A percentile compares a stretch with the other conserved stretches of the same genome.
Evolutionary conservation across 495 filamentous ascomycete species (phyloP).

Genomic region (Hyaloscypha hepaticicola): DNA sequence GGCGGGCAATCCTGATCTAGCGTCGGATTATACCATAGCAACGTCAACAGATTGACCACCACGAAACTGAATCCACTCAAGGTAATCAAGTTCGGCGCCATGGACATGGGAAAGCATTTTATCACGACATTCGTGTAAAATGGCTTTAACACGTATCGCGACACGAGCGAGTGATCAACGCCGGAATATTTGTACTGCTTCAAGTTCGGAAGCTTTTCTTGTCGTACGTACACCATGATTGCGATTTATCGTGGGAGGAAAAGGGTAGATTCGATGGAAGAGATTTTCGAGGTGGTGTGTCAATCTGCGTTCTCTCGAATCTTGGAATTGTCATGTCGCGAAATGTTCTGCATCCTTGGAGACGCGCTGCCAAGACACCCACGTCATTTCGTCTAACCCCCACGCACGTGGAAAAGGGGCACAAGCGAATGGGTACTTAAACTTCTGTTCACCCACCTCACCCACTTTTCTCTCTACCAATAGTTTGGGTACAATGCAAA

Average conservation of each 20-base stretch:
- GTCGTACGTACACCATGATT: conserved; percentile 80
- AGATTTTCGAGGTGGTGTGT: neutral
- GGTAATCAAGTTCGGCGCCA: conserved; percentile 88
- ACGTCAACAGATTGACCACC: conserved; percentile 83
- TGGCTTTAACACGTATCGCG: conserved; percentile 89
- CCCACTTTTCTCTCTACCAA: too few species aligned
- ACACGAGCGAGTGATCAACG: conserved; percentile 85
- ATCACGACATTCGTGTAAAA: conserved; percentile 97
- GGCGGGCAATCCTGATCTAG: conserved; percentile 88
- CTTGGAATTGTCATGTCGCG: conserved; percentile 4
- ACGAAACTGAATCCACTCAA: conserved; percentile 90
- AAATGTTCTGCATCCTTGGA: neutral
- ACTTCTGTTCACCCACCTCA: neutral
- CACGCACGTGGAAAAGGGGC: neutral
- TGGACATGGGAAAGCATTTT: conserved; percentile 87
- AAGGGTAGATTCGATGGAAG: neutral
- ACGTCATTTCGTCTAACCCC: conserved; percentile 1
- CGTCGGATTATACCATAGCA: conserved; percentile 95
- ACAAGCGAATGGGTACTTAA: neutral
- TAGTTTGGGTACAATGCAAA: too few species aligned
- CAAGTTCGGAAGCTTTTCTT: conserved; percentile 83
- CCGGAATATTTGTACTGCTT: conserved; percentile 89
- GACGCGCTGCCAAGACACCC: conserved; percentile 1
- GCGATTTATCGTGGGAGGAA: conserved; percentile 21
- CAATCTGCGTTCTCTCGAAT: neutral